phyloP scores from a whole-genome alignment of 768 basidiomycete genomes.

The Auricularia sp. region DNA sequence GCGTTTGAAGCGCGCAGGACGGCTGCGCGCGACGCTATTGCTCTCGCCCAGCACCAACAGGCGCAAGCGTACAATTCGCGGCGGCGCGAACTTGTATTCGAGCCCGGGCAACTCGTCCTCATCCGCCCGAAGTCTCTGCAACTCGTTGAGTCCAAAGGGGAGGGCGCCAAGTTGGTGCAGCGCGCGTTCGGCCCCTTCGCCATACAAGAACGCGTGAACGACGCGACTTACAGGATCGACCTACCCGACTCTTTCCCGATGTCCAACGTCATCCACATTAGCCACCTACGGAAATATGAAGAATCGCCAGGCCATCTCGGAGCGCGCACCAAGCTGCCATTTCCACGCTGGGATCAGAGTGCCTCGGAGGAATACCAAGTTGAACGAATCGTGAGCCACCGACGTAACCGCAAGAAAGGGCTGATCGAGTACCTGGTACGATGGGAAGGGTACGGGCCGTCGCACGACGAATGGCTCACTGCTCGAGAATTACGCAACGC shows the following conservation, averaged over 20 bases:
- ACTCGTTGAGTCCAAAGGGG: constrained; percentile 12
- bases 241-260: background rate
- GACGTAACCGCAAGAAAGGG: constrained; percentile 2
- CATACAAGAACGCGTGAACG: constrained; percentile 12
- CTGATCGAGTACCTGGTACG: constrained; percentile 10
- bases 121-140: constrained; percentile 21
- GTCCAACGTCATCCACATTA: constrained; percentile 14
- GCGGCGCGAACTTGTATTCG: constrained; percentile 10
- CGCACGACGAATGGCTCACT: constrained; percentile 16
- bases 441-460: constrained; percentile 16
- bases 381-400: background rate
- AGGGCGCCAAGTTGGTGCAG: constrained; percentile 15
- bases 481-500: constrained; percentile 16
- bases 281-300: constrained; percentile 14
- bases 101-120: constrained; percentile 14
- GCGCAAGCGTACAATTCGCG: constrained; percentile 14
- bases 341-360: background rate
- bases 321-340: constrained; percentile 13
- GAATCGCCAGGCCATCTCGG: constrained; percentile 12
- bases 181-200: constrained; percentile 16
- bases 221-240: background rate
- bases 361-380: background rate
- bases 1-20: background rate
- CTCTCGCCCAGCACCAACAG: constrained; percentile 16
- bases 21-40: constrained; percentile 11